These are phyloP conservation scores for Naganishia vishniacii DNA, from an alignment of 768 basidiomycete species.

Conservation along the genomic window DNA sequence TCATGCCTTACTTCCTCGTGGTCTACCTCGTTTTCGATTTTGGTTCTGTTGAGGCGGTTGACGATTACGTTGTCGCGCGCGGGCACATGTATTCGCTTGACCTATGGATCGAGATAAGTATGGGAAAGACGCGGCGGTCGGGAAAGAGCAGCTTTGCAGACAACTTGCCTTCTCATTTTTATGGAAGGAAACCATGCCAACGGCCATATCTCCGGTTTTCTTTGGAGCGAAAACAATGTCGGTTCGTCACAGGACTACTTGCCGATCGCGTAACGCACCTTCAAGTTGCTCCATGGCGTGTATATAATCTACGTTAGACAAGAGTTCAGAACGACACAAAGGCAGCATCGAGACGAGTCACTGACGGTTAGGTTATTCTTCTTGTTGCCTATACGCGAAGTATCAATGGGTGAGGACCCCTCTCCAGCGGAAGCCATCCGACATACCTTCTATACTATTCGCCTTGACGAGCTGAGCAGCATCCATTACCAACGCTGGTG, in stretches of 20 bases:
- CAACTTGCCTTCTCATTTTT: slow-evolving; percentile 68
- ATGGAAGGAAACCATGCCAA: slow-evolving; percentile 93
- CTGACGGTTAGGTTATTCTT: slow-evolving; percentile 72
- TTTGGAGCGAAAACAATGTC: slow-evolving; percentile 42
- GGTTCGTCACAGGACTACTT: not conserved
- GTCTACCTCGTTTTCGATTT: slow-evolving; percentile 73
- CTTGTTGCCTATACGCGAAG: slow-evolving; percentile 70
- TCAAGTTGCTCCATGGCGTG: slow-evolving; percentile 84
- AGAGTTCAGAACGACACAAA: not conserved
- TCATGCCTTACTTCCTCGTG: slow-evolving; percentile 84
- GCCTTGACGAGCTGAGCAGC: slow-evolving; percentile 95
- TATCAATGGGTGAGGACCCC: not conserved
- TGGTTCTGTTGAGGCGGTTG: slow-evolving; percentile 91
- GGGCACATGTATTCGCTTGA: slow-evolving; percentile 61
- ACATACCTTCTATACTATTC: slow-evolving; percentile 85
- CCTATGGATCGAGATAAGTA: slow-evolving; percentile 4
- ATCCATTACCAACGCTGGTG: slow-evolving; percentile 68
- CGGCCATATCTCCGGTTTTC: slow-evolving; percentile 98
- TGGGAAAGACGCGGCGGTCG: too few species aligned
- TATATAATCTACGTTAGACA: slow-evolving; percentile 62
- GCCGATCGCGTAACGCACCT: slow-evolving; percentile 54
- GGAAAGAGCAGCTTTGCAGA: too few species aligned
- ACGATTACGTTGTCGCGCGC: slow-evolving; percentile 83
- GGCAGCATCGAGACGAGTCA: not conserved
- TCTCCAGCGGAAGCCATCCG: too few species aligned